A percentile compares a stretch with the other conserved stretches of the same genome.
Evolutionary conservation across 2,329 filamentous ascomycete genomes (phyloP).

Genomic region (Talaromyces albobiverticillius): DNA sequence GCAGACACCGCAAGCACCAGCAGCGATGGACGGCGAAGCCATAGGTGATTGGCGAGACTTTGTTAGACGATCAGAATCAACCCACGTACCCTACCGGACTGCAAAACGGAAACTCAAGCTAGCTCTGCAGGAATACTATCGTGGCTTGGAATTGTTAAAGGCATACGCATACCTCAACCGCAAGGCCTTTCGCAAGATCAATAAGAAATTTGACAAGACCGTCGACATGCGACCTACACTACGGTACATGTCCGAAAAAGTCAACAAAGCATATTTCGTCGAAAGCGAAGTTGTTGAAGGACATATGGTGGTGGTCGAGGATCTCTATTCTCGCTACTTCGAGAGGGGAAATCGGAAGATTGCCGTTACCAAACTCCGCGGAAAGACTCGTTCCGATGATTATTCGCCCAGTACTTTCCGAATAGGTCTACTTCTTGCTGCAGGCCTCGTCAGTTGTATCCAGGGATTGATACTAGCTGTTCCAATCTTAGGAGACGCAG

Average conservation of each 20-base stretch:
- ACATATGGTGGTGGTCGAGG: conserved; percentile 77
- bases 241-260: conserved; percentile 85
- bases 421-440: conserved; percentile 65
- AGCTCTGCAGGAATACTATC: conserved; percentile 89
- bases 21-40: conserved; percentile 26
- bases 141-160: conserved; percentile 85
- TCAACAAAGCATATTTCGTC: conserved; percentile 88
- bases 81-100: conserved; percentile 75
- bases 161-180: conserved; percentile 86
- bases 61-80: conserved; percentile 43
- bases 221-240: conserved; percentile 73
- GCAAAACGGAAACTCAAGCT: conserved; percentile 91
- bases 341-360: conserved; percentile 91
- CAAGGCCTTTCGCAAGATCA: conserved; percentile 93
- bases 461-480: conserved; percentile 65
- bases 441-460: conserved; percentile 63
- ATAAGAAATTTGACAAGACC: conserved; percentile 97
- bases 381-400: conserved; percentile 60
- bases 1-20: conserved; percentile 38
- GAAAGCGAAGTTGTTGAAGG: conserved; percentile 80
- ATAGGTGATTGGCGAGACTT: conserved; percentile 47
- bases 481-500: conserved; percentile 36
- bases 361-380: conserved; percentile 80
- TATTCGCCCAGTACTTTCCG: conserved; percentile 59
- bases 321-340: conserved; percentile 92